Conservation (phyloP, 768 basidiomycete genomes). For the Rhizopogon rudus region DNA sequence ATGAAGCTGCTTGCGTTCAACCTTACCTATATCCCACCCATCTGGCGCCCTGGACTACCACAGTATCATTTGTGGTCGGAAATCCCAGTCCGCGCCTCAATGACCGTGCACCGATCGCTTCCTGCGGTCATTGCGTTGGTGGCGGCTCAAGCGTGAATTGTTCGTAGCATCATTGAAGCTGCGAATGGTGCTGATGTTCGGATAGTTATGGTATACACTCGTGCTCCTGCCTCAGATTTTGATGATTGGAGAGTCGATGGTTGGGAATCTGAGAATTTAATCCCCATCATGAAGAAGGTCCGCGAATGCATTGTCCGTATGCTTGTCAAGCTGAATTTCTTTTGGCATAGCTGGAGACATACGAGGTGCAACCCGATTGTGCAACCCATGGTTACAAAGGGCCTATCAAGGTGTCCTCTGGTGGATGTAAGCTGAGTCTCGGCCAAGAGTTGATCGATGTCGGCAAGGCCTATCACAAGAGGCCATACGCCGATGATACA, state of each 20-base stretch:
- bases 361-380: conserved; percentile 10
- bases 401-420: conserved; percentile 16
- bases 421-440: conserved; percentile 32
- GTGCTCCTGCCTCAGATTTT: conserved; percentile 56
- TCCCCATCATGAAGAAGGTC: conserved; percentile 21
- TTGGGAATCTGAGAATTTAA: conserved; percentile 21
- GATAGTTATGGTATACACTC: conserved; percentile 47
- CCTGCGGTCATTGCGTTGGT: conserved; percentile 21
- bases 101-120: conserved; percentile 11
- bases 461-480: conserved; percentile 40
- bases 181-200: conserved; percentile 1
- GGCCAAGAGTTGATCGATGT: conserved; percentile 43
- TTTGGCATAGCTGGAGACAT: conserved; percentile 13
- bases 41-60: conserved; percentile 11
- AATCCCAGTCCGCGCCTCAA: conserved; percentile 11
- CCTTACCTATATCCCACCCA: conserved; percentile 18
- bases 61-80: conserved; percentile 12
- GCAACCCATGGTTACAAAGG: conserved; percentile 17
- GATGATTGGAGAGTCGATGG: conserved; percentile 24
- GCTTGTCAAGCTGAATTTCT: background rate
- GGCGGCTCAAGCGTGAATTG: conserved; percentile 46
- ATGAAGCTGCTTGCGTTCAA: conserved; percentile 14
- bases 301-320: background rate
- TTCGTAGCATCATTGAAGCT: conserved; percentile 20
- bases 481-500: conserved; percentile 40